Percentiles rank a stretch among this genome's conserved stretches.
Evolutionary conservation across 345 rosid genomes (phyloP).

Genomic region (Sisymbrium altissimum): DNA sequence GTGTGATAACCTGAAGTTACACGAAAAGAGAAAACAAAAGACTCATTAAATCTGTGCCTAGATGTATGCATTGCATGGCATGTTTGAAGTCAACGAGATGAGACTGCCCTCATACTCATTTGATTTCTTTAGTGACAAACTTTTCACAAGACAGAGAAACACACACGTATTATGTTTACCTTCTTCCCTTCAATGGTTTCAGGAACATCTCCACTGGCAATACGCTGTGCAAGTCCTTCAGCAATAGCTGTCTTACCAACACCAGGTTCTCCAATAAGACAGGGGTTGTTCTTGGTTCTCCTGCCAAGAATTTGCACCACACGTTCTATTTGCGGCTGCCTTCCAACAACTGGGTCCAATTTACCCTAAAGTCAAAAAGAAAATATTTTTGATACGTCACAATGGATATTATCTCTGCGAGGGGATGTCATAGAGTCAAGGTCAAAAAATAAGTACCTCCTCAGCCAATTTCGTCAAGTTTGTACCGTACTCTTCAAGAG

Average conservation of each 20-base stretch:
- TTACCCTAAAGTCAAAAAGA: conserved; percentile 59
- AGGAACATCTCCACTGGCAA: conserved; percentile 92
- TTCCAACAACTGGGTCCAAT: conserved; percentile 98
- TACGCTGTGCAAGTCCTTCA: conserved; percentile 97
- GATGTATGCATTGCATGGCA: neutral
- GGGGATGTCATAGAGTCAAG: neutral
- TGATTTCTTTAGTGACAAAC: neutral
- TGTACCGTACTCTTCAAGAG: conserved; percentile 97
- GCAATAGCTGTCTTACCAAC: conserved; percentile 99
- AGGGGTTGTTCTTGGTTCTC: conserved; percentile 92
- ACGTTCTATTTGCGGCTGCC: conserved; percentile 95
- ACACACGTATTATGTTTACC: conserved; percentile 38
- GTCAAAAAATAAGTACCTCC: conserved; percentile 51
- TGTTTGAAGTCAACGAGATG: neutral
- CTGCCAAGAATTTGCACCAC: conserved; percentile 97
- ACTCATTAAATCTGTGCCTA: too few relatives aligned
- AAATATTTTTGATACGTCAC: neutral
- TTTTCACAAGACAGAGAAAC: conserved; percentile 1
- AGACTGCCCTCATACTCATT: neutral
- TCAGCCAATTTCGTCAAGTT: conserved; percentile 96
- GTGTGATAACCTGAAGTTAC: conserved; percentile 69
- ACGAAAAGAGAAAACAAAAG: conserved; percentile 9
- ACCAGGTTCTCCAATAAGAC: conserved; percentile 99
- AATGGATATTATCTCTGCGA: neutral
- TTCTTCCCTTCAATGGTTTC: conserved; percentile 97